Evolutionary conservation across 768 basidiomycete genomes (phyloP), one percentile per base, ranked within the genome.

Genomic region (Clavulina sp.): DNA sequence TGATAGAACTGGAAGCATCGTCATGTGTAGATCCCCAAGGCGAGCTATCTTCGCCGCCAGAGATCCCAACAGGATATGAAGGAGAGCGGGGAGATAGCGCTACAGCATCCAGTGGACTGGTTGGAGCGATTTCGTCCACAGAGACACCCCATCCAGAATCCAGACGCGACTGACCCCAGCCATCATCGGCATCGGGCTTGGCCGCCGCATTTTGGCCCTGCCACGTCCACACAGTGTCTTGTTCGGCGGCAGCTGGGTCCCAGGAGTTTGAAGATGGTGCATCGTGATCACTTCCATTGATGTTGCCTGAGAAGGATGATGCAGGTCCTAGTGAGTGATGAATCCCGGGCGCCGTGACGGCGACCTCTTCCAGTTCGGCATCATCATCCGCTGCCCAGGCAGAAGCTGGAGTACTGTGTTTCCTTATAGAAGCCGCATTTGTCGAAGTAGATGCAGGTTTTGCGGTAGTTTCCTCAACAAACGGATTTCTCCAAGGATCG

Each of bases 401-500:
- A 46, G 26, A 9, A 46, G 26, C 13, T 46, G 43, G 26, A 16
- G 43, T 24, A 46, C 9, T 46, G 13, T 16, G 13, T 9, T 9
- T 9, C 43, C 24, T 9, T 16, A 9, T 24, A 46, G 1, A 13
- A 9, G 9, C 26, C 13, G 24, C 43, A 46, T 4, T 36, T 6
- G 40, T 24, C 24, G 16, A 31, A 23, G 16, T 21, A 24, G 26
- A 40, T 9, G 24, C 50, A 31, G 7, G 23, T 29, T 9, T 31
- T 51, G 9, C 23, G 26, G 40, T 29, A 23, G 40, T 7, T 24
- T 13, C 19, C n/a, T 44, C 32, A 36, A 24, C 40, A 51, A 38
- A 51, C 26, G 50, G 50, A 40, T 19, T 51, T 19, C 50, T 21
- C 50, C 5, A 40, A 38, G 50, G 32, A 18, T 19, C 33, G 16